Evolutionary conservation across 768 basidiomycete species (phyloP).

Genomic region (Leccinum rimulosum): DNA sequence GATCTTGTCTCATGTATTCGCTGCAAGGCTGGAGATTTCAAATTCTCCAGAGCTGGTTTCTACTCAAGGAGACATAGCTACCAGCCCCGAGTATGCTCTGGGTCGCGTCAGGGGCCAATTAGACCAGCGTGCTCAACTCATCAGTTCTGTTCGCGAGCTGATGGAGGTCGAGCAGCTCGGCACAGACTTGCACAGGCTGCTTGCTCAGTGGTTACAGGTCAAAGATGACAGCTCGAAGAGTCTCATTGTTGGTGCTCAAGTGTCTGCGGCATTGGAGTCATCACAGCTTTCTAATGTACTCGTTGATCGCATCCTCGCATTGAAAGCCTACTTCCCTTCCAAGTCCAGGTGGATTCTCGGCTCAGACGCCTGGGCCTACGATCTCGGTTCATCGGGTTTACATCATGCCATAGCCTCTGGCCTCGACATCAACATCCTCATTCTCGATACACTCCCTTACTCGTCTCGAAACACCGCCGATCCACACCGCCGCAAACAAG

Average conservation of each 20-base stretch:
- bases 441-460: slow-evolving; percentile 92
- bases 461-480: slow-evolving; percentile 68
- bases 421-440: slow-evolving; percentile 90
- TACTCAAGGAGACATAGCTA: slow-evolving; percentile 70
- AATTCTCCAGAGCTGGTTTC: slow-evolving; percentile 78
- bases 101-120: slow-evolving; percentile 85
- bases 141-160: slow-evolving; percentile 61
- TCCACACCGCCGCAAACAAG: slow-evolving; percentile 77
- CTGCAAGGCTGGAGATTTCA: slow-evolving; percentile 73
- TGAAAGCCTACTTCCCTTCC: slow-evolving; percentile 55
- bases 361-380: slow-evolving; percentile 67
- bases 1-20: slow-evolving; percentile 80
- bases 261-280: slow-evolving; percentile 50
- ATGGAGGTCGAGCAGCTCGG: slow-evolving; percentile 51
- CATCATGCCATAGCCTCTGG: slow-evolving; percentile 93
- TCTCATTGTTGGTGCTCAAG: slow-evolving; percentile 52
- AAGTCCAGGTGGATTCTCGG: slow-evolving; percentile 54
- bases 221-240: slow-evolving; percentile 72
- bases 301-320: slow-evolving; percentile 55
- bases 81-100: slow-evolving; percentile 92
- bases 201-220: slow-evolving; percentile 76
- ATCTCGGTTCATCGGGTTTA: slow-evolving; percentile 91
- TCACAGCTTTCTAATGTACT: slow-evolving; percentile 38
- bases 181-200: slow-evolving; percentile 61
- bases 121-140: slow-evolving; percentile 69